Conservation (phyloP, 2,329 filamentous ascomycete species). For the Plectosphaerella sp. region DNA sequence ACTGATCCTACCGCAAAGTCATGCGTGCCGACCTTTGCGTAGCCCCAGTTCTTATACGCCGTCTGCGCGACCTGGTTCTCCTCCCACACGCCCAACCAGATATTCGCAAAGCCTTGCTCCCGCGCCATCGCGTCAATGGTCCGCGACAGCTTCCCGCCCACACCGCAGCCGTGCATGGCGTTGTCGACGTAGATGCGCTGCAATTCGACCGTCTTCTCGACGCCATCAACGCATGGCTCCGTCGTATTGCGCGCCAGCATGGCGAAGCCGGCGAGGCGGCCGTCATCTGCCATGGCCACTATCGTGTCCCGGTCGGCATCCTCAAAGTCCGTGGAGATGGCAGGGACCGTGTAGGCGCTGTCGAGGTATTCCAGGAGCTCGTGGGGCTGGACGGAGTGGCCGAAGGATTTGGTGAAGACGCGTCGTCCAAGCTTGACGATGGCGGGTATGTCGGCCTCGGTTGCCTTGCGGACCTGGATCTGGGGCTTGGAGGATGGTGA, state of each 20-base stretch:
- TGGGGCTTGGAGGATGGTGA: neutral
- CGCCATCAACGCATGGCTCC: constrained; percentile 30
- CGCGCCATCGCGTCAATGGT: constrained; percentile 26
- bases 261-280: constrained; percentile 31
- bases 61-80: constrained; percentile 32
- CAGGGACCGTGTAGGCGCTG: constrained; percentile 29
- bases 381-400: constrained; percentile 30
- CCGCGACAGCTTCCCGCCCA: constrained; percentile 27
- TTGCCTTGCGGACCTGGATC: constrained; percentile 18
- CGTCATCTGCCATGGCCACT: constrained; percentile 12
- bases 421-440: constrained; percentile 28
- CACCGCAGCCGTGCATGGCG: constrained; percentile 28
- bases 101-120: constrained; percentile 27
- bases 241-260: constrained; percentile 29
- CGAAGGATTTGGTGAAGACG: constrained; percentile 35
- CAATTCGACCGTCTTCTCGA: constrained; percentile 29
- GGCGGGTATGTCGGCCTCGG: constrained; percentile 17
- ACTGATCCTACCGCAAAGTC: constrained; percentile 35
- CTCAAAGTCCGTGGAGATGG: constrained; percentile 17
- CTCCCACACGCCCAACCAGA: constrained; percentile 46
- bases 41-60: constrained; percentile 37
- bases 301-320: constrained; percentile 19
- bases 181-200: constrained; percentile 37
- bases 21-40: constrained; percentile 30
- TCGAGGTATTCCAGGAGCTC: constrained; percentile 32